Evolutionary conservation across 331 rosid species (phyloP).

Genomic region (Rhamnella rubrinervis): DNA sequence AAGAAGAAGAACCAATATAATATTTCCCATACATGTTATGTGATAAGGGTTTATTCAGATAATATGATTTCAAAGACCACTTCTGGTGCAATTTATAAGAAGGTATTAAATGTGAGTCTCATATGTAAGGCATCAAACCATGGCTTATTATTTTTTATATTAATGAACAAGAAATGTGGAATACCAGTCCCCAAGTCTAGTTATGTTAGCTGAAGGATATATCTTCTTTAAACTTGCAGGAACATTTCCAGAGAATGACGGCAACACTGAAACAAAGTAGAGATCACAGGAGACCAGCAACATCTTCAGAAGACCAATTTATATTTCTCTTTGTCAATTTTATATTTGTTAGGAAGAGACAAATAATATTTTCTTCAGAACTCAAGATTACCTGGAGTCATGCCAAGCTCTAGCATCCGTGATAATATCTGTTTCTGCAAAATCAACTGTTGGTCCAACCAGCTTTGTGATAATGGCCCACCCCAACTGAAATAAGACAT

Average conservation of each 20-base stretch:
- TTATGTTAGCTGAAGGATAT: conserved; percentile 81
- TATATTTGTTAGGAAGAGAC: neutral
- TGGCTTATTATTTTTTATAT: conserved; percentile 8
- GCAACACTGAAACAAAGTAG: conserved; percentile 61
- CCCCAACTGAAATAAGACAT: conserved; percentile 74
- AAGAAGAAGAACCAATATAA: neutral
- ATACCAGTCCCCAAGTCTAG: conserved; percentile 92
- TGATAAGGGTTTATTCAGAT: neutral
- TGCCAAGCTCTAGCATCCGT: conserved; percentile 91
- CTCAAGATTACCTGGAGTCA: conserved; percentile 79
- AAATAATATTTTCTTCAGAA: neutral
- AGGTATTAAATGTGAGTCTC: neutral
- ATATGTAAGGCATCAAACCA: conserved; percentile 5
- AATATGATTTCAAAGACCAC: conserved; percentile 4
- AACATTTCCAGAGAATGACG: conserved; percentile 94
- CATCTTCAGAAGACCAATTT: neutral
- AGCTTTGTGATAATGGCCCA: conserved; percentile 84
- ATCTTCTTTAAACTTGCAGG: conserved; percentile 70
- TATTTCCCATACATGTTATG: neutral
- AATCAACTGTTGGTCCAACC: conserved; percentile 82
- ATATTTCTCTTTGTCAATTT: neutral
- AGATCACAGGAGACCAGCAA: conserved; percentile 1
- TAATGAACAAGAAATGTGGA: conserved; percentile 18
- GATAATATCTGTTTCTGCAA: conserved; percentile 74
- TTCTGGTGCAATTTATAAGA: neutral